phyloP scores from a whole-genome alignment of 345 rosid species.

The Pistacia integerrima region DNA sequence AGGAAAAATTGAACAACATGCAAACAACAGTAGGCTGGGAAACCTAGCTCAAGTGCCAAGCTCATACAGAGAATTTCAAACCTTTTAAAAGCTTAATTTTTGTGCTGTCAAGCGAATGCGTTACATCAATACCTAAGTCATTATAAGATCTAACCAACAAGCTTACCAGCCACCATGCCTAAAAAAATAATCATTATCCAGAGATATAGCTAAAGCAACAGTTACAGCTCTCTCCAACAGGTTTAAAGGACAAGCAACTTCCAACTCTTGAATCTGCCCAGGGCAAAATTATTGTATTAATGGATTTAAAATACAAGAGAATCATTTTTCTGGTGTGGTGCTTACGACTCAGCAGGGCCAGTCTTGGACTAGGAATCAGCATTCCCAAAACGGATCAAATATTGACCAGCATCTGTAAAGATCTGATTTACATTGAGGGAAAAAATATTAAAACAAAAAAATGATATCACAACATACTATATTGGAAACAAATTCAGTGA shows the following conservation, averaged over 20 bases:
- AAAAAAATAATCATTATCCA: constrained; percentile 93
- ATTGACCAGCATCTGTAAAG: constrained; percentile 98
- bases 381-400: constrained; percentile 86
- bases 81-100: not conserved
- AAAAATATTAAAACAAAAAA: too few relatives aligned
- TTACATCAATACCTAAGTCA: not conserved
- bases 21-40: not conserved
- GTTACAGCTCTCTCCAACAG: constrained; percentile 85
- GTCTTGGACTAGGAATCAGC: constrained; percentile 59
- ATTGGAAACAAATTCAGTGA: too few relatives aligned
- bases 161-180: constrained; percentile 91
- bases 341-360: constrained; percentile 57
- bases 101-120: not conserved
- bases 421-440: constrained; percentile 45
- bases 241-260: constrained; percentile 65
- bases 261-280: constrained; percentile 74
- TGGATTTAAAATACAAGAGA: too few relatives aligned
- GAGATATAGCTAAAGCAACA: constrained; percentile 84
- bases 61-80: not conserved
- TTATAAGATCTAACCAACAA: constrained; percentile 4
- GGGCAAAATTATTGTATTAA: not conserved
- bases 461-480: too few relatives aligned
- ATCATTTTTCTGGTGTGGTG: too few relatives aligned
- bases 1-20: too few relatives aligned
- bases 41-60: not conserved